Conservation (phyloP, 2,329 filamentous ascomycete genomes). For the Camptophora hylomeconis region DNA sequence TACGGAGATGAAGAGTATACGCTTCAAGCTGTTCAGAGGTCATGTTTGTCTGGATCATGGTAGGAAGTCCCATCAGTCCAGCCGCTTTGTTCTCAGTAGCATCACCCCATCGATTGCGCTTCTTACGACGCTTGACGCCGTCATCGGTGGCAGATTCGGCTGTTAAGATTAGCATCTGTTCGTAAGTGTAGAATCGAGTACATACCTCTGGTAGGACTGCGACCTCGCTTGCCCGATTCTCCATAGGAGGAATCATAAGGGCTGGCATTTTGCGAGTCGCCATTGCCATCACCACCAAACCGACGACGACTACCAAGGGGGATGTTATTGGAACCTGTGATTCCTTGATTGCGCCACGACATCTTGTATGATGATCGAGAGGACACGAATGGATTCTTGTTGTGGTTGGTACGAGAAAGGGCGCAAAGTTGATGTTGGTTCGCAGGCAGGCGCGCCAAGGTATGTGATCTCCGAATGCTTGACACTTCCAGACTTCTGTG, state of each 20-base stretch:
- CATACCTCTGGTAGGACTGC: constrained; percentile 74
- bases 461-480: no score
- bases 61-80: constrained; percentile 91
- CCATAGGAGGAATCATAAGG: constrained; percentile 35
- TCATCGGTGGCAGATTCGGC: constrained; percentile 47
- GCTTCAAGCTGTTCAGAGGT: constrained; percentile 96
- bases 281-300: constrained; percentile 56
- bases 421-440: no score
- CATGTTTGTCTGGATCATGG: constrained; percentile 94
- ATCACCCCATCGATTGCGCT: constrained; percentile 97
- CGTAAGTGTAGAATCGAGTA: constrained; percentile 13
- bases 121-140: constrained; percentile 81
- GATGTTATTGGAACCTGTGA: constrained; percentile 97
- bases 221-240: constrained; percentile 64
- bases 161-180: constrained; percentile 19
- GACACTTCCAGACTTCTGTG: no score
- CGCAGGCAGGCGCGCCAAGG: no score
- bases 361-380: no score
- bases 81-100: constrained; percentile 97
- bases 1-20: constrained; percentile 89
- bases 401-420: no score
- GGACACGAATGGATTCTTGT: no score
- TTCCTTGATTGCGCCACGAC: constrained; percentile 61
- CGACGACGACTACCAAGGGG: constrained; percentile 75
- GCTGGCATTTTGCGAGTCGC: constrained; percentile 27